Evolutionary conservation across 495 filamentous ascomycete species (phyloP).

Genomic region (Lasiosphaeriaceae sp.): DNA sequence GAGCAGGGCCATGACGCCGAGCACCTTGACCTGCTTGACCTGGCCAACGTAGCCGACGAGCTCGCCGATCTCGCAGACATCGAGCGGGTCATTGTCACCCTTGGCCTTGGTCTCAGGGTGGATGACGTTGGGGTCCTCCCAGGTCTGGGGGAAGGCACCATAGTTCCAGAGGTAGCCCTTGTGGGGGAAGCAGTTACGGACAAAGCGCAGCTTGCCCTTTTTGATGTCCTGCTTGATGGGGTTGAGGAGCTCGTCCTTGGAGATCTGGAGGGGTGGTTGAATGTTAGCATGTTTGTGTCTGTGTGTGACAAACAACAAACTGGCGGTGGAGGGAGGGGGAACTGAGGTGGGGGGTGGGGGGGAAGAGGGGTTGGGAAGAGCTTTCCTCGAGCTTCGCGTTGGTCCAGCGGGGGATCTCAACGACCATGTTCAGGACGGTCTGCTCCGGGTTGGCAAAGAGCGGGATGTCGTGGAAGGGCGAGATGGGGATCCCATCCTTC

Average conservation of each 20-base stretch:
- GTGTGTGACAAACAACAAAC: background rate
- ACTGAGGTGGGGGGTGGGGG: background rate
- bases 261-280: constrained; percentile 60
- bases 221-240: constrained; percentile 92
- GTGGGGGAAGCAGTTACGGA: constrained; percentile 99
- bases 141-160: constrained; percentile 99
- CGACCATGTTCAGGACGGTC: constrained; percentile 97
- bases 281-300: background rate
- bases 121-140: constrained; percentile 93
- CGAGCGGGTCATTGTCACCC: constrained; percentile 98
- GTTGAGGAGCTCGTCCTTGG: constrained; percentile 94
- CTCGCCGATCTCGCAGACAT: constrained; percentile 99
- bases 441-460: constrained; percentile 93
- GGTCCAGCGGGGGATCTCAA: constrained; percentile 99
- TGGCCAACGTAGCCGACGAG: constrained; percentile 91
- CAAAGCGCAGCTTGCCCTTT: constrained; percentile 92
- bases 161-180: constrained; percentile 99
- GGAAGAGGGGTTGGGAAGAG: constrained; percentile 7
- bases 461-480: constrained; percentile 97
- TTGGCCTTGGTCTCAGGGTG: constrained; percentile 99
- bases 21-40: constrained; percentile 98
- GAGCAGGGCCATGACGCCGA: constrained; percentile 98
- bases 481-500: constrained; percentile 90
- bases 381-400: constrained; percentile 97
- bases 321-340: background rate